Conservation (phyloP, 148 eudicot genomes). For the Rhododendron simsii region DNA sequence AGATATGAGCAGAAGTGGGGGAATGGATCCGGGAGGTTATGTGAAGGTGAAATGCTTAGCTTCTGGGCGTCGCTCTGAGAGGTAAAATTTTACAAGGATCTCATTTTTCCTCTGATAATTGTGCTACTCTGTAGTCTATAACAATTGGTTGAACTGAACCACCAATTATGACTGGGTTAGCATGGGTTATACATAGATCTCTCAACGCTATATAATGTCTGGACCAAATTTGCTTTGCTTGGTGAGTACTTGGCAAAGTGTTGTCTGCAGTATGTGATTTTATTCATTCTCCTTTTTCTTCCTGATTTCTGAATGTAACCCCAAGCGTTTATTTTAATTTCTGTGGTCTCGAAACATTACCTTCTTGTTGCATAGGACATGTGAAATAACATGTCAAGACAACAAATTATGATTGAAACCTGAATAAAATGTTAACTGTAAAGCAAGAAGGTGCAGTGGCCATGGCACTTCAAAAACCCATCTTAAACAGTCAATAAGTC, state of each 20-base stretch:
- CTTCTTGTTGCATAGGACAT: neutral
- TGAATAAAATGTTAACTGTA: neutral
- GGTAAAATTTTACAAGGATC: constrained; percentile 36
- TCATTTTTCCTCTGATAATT: neutral
- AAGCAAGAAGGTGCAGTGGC: neutral
- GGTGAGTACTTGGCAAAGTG: neutral
- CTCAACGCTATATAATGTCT: neutral
- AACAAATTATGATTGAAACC: neutral
- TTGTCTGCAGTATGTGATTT: neutral
- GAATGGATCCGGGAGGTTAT: constrained; percentile 99
- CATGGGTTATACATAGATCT: neutral
- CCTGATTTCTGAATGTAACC: neutral
- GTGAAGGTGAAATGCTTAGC: constrained; percentile 95
- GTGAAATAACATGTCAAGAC: neutral
- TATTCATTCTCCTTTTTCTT: neutral
- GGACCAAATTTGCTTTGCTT: neutral
- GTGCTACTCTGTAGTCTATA: neutral
- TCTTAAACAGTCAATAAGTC: neutral
- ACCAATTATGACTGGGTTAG: neutral
- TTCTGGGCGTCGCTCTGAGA: constrained; percentile 73
- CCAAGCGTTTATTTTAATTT: neutral
- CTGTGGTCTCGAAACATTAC: neutral
- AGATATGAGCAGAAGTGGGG: constrained; percentile 88
- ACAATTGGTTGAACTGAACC: neutral
- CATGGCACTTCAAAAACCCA: neutral